Evolutionary conservation across 2,329 filamentous ascomycete species (phyloP).

Genomic region (Exophiala oligosperma): DNA sequence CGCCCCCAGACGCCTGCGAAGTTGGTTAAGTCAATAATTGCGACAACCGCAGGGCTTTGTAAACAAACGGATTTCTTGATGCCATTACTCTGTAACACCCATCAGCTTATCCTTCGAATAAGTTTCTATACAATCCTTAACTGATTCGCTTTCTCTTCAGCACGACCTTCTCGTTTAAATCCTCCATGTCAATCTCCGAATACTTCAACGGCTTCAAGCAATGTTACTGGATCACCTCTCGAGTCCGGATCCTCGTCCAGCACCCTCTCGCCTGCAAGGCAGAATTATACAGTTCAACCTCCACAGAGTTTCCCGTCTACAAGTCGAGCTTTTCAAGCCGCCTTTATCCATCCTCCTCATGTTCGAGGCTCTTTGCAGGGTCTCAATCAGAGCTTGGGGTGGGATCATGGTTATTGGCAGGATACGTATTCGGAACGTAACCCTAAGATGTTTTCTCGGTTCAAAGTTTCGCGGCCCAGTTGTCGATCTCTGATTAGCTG

Average conservation of each 20-base stretch:
- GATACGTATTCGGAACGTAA: conserved; percentile 86
- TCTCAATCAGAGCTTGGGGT: conserved; percentile 42
- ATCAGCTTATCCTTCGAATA: not conserved
- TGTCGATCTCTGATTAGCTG: conserved; percentile 70
- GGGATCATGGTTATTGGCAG: conserved; percentile 45
- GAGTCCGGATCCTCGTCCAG: conserved; percentile 31
- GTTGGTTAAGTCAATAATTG: not conserved
- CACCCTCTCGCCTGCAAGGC: conserved; percentile 40
- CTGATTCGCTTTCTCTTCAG: not conserved
- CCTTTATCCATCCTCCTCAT: conserved; percentile 47
- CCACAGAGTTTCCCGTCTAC: conserved; percentile 74
- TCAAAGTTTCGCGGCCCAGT: conserved; percentile 70
- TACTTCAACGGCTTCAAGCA: conserved; percentile 3
- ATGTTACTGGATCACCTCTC: conserved; percentile 14
- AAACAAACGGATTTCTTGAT: too few relatives aligned
- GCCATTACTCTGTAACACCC: not conserved
- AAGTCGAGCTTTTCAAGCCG: conserved; percentile 59
- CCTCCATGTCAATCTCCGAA: conserved; percentile 12
- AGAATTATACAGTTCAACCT: conserved; percentile 67
- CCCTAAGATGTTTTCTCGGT: conserved; percentile 80
- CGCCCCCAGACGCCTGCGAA: too few relatives aligned
- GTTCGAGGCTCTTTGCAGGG: conserved; percentile 61
- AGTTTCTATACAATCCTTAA: not conserved
- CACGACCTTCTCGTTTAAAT: conserved; percentile 12
- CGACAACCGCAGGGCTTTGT: too few relatives aligned